phyloP scores from a whole-genome alignment of 176 grass and related monocot species.

The Musa troglodytarum region DNA sequence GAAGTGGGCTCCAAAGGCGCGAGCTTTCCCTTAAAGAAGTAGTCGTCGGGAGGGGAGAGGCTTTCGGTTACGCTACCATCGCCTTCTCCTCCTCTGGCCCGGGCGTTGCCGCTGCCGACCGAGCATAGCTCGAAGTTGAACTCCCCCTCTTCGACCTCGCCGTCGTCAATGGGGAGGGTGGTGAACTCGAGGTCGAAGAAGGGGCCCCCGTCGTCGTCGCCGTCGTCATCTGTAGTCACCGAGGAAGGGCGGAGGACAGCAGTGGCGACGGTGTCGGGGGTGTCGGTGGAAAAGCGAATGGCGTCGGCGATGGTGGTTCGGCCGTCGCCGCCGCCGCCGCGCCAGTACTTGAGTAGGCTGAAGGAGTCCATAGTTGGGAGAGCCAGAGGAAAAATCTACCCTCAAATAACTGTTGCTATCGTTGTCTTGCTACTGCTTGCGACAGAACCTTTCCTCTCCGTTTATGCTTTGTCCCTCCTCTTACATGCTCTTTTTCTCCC shows the following conservation, averaged over 20 bases:
- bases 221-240: background rate
- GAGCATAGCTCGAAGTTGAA: too few species aligned
- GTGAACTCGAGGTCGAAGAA: slow-evolving; percentile 99
- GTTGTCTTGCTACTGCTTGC: too few species aligned
- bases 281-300: slow-evolving; percentile 15
- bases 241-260: slow-evolving; percentile 9
- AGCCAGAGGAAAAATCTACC: background rate
- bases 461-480: too few species aligned
- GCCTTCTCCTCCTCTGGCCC: slow-evolving; percentile 11
- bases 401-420: too few species aligned
- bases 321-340: slow-evolving; percentile 29
- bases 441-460: too few species aligned
- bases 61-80: background rate
- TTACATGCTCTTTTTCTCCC: too few species aligned
- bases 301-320: slow-evolving; percentile 28
- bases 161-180: slow-evolving; percentile 35
- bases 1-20: slow-evolving; percentile 15
- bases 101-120: background rate
- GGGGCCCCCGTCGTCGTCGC: slow-evolving; percentile 62
- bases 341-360: slow-evolving; percentile 75
- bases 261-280: slow-evolving; percentile 1
- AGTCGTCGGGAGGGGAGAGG: slow-evolving; percentile 25
- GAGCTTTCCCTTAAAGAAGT: slow-evolving; percentile 30
- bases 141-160: background rate
- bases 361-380: slow-evolving; percentile 63